Base-by-base conservation (phyloP, 805 yeast genomes). In the Myxozyma melibiosi region DNA sequence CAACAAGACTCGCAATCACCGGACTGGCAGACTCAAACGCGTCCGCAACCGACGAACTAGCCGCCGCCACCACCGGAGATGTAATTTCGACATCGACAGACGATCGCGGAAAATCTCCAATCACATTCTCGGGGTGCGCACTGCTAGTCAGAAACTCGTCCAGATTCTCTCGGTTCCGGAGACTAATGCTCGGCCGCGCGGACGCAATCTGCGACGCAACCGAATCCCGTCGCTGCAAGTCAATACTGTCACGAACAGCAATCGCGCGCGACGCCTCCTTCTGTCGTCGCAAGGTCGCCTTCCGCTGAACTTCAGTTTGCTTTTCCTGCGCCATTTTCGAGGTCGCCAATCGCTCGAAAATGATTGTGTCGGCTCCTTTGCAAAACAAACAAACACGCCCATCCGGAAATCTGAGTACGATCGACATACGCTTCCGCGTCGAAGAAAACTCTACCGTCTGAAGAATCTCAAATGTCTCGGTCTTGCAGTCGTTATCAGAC, bases 361-460 rank as follows among this genome's bases (percentile, higher is more conserved):
- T 88, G 9, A 92, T 80, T 66, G 89, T 89, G 70, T 94, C 99
- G 1, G 99, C 99, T 53, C 99, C 99, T 73, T 94, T 94, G 73
- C 96, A 90, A 41, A 94, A 75, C 62, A 94, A 68, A 44, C 92
- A 82, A 22, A 90, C 79, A 57, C 86, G 79, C 5, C 82, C 82
- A 68, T 88, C 86, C 0, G 97, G 96, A 65, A 88, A 82, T 58
- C 74, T 78, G 0, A 90, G 84, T 8, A 92, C 70, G n/a, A 88
- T 83, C 0, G 97, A 89, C 99, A 94, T 94, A 68, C 99, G 80
- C 73, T 94, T 94, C 67, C 99, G 82, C 2, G 84, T 76, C 0
- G 96, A 88, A 0, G 92, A 78, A 68, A 94, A 94, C 55, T 92
- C 97, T 56, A 94, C 84, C 1, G 82, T 80, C 58, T 94, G 92